Percentiles rank a stretch among this genome's conserved stretches.
phyloP scores from a whole-genome alignment of 2,329 filamentous ascomycete species.

The Coleophoma crateriformis region DNA sequence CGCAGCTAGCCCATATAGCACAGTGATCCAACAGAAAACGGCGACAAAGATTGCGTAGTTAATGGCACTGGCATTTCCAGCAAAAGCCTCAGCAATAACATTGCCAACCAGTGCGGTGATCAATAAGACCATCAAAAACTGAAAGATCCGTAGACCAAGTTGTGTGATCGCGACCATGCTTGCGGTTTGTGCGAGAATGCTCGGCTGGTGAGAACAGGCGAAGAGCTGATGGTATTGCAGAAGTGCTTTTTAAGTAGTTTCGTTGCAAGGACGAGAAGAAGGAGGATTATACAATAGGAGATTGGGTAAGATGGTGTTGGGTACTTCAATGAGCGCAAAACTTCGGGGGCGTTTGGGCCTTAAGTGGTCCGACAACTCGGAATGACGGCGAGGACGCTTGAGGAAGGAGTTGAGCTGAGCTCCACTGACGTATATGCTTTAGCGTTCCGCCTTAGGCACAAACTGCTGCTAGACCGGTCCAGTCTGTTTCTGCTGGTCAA shows the following conservation, averaged over 20 bases:
- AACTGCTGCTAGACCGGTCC: too few species aligned
- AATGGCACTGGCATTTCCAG: constrained; percentile 51
- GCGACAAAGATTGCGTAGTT: constrained; percentile 63
- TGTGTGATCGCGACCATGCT: constrained; percentile 13
- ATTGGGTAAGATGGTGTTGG: neutral
- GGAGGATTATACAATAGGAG: neutral
- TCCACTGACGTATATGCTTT: neutral
- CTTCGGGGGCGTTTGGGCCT: neutral
- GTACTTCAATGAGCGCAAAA: neutral
- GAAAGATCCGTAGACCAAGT: constrained; percentile 14
- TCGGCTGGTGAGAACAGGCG: neutral
- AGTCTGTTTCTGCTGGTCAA: too few species aligned
- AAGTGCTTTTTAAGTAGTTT: neutral
- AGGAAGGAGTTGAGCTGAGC: neutral
- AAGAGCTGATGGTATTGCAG: neutral
- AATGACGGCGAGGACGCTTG: neutral
- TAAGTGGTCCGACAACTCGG: neutral
- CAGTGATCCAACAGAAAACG: constrained; percentile 58
- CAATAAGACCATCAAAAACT: constrained; percentile 24
- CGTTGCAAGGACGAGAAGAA: neutral
- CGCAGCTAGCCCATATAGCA: constrained; percentile 56
- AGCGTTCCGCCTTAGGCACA: neutral
- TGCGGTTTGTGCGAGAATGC: neutral
- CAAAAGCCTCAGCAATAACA: constrained; percentile 47
- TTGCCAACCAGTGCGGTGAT: constrained; percentile 24